A percentile compares a stretch with the other conserved stretches of the same genome.
Conservation (phyloP, 2,329 filamentous ascomycete genomes). For the Colletotrichum sp. region DNA sequence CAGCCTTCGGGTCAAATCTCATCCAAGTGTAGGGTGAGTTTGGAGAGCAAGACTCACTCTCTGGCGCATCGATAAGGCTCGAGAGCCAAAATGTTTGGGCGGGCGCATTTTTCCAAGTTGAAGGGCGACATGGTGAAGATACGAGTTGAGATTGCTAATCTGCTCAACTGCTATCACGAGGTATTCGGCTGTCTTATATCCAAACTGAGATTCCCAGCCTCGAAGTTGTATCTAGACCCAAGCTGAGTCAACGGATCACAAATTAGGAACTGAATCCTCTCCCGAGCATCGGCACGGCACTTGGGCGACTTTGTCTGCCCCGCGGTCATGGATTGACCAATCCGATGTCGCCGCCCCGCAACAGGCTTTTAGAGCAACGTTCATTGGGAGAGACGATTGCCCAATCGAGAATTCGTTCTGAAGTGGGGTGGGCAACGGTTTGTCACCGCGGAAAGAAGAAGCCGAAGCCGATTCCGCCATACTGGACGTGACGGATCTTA, state of each 20-base stretch:
- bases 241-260: background rate
- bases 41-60: conserved; percentile 63
- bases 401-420: background rate
- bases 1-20: background rate
- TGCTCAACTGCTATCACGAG: background rate
- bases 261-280: background rate
- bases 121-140: conserved; percentile 62
- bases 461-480: background rate
- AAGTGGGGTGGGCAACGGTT: background rate
- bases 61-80: conserved; percentile 82
- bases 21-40: background rate
- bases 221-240: background rate
- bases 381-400: background rate
- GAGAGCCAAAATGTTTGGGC: conserved; percentile 77
- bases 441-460: background rate
- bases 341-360: background rate
- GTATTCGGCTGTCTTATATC: conserved; percentile 2
- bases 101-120: conserved; percentile 75
- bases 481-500: too few species aligned
- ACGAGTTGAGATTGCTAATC: background rate
- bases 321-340: background rate
- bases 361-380: background rate
- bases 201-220: background rate
- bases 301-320: background rate
- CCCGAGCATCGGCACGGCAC: conserved; percentile 2